Evolutionary conservation across 352 stramenopile genomes (phyloP).

Genomic region (Phytophthora tentaculata): DNA sequence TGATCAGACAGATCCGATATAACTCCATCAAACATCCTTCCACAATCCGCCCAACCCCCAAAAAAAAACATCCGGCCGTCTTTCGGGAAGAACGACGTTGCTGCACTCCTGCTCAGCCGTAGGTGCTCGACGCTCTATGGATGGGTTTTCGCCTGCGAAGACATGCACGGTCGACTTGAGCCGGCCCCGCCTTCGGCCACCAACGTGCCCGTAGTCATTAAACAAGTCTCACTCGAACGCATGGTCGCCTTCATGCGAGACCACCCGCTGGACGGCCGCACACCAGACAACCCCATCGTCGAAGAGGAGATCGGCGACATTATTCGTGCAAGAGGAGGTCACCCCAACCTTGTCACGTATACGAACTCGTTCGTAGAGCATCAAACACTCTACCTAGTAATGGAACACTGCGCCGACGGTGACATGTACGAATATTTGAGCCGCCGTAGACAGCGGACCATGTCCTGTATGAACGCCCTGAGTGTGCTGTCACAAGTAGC

Average conservation of each 20-base stretch:
- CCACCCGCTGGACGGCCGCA: conserved; percentile 9
- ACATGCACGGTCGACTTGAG: conserved; percentile 16
- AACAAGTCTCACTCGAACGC: conserved; percentile 45
- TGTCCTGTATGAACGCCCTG: conserved; percentile 27
- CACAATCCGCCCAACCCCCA: neutral
- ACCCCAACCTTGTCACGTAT: conserved; percentile 51
- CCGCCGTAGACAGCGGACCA: conserved; percentile 5
- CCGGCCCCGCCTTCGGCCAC: neutral
- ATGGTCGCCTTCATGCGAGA: conserved; percentile 28
- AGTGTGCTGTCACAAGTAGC: conserved; percentile 35
- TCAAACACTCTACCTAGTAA: conserved; percentile 48
- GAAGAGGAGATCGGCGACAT: conserved; percentile 42
- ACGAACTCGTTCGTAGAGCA: conserved; percentile 46
- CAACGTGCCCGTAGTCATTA: conserved; percentile 38
- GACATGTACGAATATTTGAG: conserved; percentile 39
- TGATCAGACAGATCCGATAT: conserved; percentile 4
- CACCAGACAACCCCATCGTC: conserved; percentile 43
- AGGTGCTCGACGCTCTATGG: conserved; percentile 54
- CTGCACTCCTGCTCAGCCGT: neutral
- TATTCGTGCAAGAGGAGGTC: conserved; percentile 31
- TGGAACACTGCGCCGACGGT: conserved; percentile 39
- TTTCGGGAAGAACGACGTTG: too few species aligned
- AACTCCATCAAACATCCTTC: conserved; percentile 5
- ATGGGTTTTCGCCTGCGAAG: conserved; percentile 49
- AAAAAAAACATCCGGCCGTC: conserved; percentile 10